A percentile compares a stretch with the other conserved stretches of the same genome.
phyloP scores from a whole-genome alignment of 1,284 basidiomycete species.

The Trametes polyzona region DNA sequence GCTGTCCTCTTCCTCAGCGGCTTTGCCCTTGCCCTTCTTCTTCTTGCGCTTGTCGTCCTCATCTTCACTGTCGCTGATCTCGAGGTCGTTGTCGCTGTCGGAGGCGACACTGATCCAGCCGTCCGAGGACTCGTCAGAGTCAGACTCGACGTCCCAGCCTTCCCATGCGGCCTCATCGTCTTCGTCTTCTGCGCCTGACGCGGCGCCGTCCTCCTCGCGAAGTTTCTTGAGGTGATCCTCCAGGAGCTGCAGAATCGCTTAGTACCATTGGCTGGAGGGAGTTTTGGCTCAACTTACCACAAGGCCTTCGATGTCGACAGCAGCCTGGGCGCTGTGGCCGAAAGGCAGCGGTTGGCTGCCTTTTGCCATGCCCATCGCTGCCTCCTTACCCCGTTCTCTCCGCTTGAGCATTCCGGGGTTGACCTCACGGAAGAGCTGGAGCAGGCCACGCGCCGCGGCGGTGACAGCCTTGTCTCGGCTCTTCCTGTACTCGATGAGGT shows the following conservation, averaged over 20 bases:
- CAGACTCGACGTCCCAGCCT: slow-evolving; percentile 85
- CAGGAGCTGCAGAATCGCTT: slow-evolving; percentile 53
- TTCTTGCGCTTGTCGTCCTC: slow-evolving; percentile 55
- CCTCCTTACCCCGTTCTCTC: slow-evolving; percentile 89
- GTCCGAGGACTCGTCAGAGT: slow-evolving; percentile 66
- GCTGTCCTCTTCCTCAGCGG: slow-evolving; percentile 22
- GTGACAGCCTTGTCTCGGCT: slow-evolving; percentile 94
- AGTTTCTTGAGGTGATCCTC: slow-evolving; percentile 83
- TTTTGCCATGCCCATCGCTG: slow-evolving; percentile 69
- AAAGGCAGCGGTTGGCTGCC: slow-evolving; percentile 76
- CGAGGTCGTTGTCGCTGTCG: slow-evolving; percentile 70
- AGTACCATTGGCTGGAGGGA: background rate
- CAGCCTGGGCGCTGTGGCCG: slow-evolving; percentile 77
- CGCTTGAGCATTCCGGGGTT: slow-evolving; percentile 93
- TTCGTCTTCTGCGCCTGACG: slow-evolving; percentile 55
- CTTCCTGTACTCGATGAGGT: slow-evolving; percentile 94
- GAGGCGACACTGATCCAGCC: slow-evolving; percentile 90
- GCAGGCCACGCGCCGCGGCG: slow-evolving; percentile 84
- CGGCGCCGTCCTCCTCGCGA: slow-evolving; percentile 66
- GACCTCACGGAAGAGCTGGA: slow-evolving; percentile 95
- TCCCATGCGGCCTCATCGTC: slow-evolving; percentile 84
- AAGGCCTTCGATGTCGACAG: slow-evolving; percentile 90
- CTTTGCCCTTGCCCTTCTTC: slow-evolving; percentile 26
- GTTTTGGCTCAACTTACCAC: slow-evolving; percentile 62
- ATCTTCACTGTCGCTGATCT: slow-evolving; percentile 88